A percentile compares a stretch with the other conserved stretches of the same genome.
These are phyloP conservation scores for Pichia sp. DNA, from an alignment of 1,139 yeast genomes.

Conservation along the genomic window DNA sequence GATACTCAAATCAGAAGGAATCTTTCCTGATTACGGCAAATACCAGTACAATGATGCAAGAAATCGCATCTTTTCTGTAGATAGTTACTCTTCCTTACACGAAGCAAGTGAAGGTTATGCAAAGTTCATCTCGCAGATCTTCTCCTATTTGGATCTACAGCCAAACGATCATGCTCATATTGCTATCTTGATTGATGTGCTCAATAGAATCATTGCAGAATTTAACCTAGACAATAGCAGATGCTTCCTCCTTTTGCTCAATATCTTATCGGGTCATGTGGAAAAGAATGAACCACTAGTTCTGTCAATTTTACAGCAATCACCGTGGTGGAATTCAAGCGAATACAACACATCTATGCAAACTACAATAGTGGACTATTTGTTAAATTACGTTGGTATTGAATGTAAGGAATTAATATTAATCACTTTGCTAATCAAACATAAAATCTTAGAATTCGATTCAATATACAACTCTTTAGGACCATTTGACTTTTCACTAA, in stretches of 20 bases:
- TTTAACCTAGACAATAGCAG: conserved; percentile 74
- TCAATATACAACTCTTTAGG: conserved; percentile 53
- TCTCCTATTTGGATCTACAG: conserved; percentile 38
- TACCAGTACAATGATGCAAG: conserved; percentile 35
- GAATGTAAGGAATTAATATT: conserved; percentile 43
- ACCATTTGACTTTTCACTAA: conserved; percentile 33
- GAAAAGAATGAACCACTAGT: conserved; percentile 45
- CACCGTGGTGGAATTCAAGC: conserved; percentile 53
- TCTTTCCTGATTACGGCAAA: conserved; percentile 42
- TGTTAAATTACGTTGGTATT: conserved; percentile 35
- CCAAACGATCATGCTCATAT: conserved; percentile 42
- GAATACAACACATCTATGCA: conserved; percentile 30
- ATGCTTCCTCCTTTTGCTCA: conserved; percentile 48
- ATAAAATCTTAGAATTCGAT: conserved; percentile 64
- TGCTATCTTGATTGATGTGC: conserved; percentile 44
- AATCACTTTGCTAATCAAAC: conserved; percentile 55
- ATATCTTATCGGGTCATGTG: conserved; percentile 34
- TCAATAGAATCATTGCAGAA: conserved; percentile 66
- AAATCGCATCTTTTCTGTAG: conserved; percentile 57
- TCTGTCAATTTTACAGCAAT: conserved; percentile 42
- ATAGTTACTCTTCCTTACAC: conserved; percentile 66
- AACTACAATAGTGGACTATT: conserved; percentile 53
- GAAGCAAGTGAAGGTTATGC: conserved; percentile 84
- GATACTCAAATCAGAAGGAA: conserved; percentile 29
- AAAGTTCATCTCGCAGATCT: conserved; percentile 54